Evolutionary conservation across 805 yeast species (phyloP), one percentile per base, ranked within the genome.

Genomic region (Spathaspora girioi): DNA sequence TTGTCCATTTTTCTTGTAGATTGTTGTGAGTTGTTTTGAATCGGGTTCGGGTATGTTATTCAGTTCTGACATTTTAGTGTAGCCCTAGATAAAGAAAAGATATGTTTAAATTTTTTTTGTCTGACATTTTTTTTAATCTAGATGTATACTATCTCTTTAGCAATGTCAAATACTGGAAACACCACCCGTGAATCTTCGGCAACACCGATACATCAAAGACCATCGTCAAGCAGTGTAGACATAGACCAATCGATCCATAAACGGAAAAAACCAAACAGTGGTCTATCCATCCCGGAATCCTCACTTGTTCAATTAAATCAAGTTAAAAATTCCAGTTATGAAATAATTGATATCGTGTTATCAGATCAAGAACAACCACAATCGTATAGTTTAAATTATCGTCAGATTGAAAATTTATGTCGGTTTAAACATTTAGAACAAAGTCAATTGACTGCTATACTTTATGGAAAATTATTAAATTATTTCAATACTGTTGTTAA

Each of bases 1-100:
- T 1, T 68, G 50, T 0, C 85, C 85, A 43, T 70, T 68, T 52
- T 75, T 75, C 62, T 80, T 80, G 61, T 75, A 80, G 12, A 66
- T 61, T 1, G 63, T 65, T 1, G 75, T 65, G 15, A 80, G 61
- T 29, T 70, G 70, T 44, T 69, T 70, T 29, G 79, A 75, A 52
- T 74, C 67, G 4, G 55, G 56, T 11, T 23, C 26, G 6, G 57
- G 27, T 12, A 51, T 18, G 6, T n/a, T n/a, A n/a, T 20, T n/a
- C n/a, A n/a, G n/a, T n/a, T n/a, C 43, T 14, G 40, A n/a, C 40
- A 35, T 35, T 14, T 4, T 35, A 29, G 32, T 10, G 14, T 29
- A 12, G 10, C 35, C 35, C n/a, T 3, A 11, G 40, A 14, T 35
- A 35, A 35, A n/a, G 18, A 35, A 14, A 32, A 35, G 15, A 7